Evolutionary conservation across 1,284 basidiomycete species (phyloP), one percentile per base, ranked within the genome.

Genomic region (Porodaedalea pini): DNA sequence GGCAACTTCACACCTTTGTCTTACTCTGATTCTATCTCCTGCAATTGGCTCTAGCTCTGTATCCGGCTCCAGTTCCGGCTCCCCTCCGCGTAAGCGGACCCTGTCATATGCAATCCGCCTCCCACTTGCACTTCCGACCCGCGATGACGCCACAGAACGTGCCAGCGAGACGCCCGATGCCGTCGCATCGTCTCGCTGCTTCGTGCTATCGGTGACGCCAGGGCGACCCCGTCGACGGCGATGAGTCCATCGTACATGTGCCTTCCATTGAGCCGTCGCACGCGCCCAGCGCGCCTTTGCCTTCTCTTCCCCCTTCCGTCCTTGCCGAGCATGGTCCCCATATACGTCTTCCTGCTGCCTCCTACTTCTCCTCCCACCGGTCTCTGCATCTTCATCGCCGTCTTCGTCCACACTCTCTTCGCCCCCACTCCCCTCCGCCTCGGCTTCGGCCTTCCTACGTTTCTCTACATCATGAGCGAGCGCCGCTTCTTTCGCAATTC

Each of bases 221-320:
- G 39, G 34, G 23, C 53, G 49, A 34, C 60, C 57, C 6, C 80
- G 72, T 57, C 86, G 73, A 49, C 81, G 78, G 39, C 83, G 78
- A 13, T 78, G 78, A 23, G 79, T 74, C 56, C 79, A 75, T 25
- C 80, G 77, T 13, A 80, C 75, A 50, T 82, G 81, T 2, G 77
- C 78, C 63, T 76, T 82, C 86, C 86, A 89, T 41, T 82, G 75
- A 10, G 80, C 81, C 3, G 78, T 81, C 2, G 85, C 83, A 56
- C 71, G 76, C 2, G 78, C 76, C 83, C 84, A 87, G 45, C 81
- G 65, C 61, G 78, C 81, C 67, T 83, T 79, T 64, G 58, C 51
- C 3, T 68, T 69, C 7, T 50, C 67, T 66, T 48, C 63, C 60
- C 21, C 63, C 63, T 59, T 70, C 57, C 41, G 21, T 59, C 27